These are phyloP conservation scores for Colletotrichum eleusines DNA, from an alignment of 2,329 filamentous ascomycete species.

Conservation along the genomic window DNA sequence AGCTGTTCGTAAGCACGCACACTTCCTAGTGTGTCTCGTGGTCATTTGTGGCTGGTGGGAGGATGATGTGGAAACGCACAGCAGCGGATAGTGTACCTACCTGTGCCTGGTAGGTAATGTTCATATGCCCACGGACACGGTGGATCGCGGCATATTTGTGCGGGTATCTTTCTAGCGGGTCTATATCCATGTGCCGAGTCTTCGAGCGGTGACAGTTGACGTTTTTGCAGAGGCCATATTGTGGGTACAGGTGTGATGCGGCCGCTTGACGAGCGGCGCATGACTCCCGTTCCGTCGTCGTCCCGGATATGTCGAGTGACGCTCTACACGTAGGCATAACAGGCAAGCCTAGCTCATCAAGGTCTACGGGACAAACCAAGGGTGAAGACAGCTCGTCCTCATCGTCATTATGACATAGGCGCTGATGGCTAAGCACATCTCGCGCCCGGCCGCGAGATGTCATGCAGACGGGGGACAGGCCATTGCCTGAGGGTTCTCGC, in stretches of 20 bases:
- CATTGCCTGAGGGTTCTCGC: background rate
- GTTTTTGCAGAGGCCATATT: slow-evolving; percentile 1
- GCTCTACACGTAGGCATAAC: background rate
- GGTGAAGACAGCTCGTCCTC: background rate
- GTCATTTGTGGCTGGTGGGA: background rate
- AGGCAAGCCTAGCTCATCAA: background rate
- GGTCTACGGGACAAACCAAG: background rate
- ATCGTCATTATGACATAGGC: background rate
- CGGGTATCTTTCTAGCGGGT: slow-evolving; percentile 8
- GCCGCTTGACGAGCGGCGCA: background rate
- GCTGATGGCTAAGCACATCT: background rate
- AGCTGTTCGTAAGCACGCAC: background rate
- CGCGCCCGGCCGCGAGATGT: background rate
- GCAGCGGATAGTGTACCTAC: background rate
- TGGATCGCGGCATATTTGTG: background rate
- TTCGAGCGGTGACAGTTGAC: slow-evolving; percentile 26
- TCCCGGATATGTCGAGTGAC: background rate
- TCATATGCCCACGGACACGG: background rate
- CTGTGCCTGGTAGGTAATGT: too few relatives aligned
- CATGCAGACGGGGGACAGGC: background rate
- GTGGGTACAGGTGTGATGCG: background rate
- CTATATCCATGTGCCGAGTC: background rate
- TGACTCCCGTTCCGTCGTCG: background rate
- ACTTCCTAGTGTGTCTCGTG: background rate
- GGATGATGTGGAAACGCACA: background rate